phyloP scores from a whole-genome alignment of 345 rosid species.

The Hibiscus tridactylites region DNA sequence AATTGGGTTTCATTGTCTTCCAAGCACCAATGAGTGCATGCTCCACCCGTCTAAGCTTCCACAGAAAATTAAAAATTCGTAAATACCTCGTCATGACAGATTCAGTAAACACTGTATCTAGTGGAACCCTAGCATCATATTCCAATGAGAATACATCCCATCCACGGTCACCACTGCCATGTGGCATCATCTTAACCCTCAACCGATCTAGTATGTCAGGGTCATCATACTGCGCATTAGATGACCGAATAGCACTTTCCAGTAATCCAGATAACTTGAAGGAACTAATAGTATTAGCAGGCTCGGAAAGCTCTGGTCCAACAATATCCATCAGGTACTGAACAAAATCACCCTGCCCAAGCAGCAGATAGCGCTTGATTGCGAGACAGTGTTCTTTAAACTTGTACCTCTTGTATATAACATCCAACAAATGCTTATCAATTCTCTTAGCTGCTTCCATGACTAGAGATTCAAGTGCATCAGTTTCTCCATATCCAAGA shows the following conservation, averaged over 20 bases:
- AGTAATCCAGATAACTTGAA: constrained; percentile 91
- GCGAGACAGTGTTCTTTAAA: constrained; percentile 97
- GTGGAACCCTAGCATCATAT: constrained; percentile 87
- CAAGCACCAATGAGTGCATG: constrained; percentile 95
- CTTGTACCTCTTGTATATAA: constrained; percentile 65
- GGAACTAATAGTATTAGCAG: constrained; percentile 91
- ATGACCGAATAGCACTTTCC: constrained; percentile 89
- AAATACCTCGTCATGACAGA: constrained; percentile 79
- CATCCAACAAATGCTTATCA: constrained; percentile 81
- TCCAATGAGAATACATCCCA: constrained; percentile 98
- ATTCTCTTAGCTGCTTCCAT: constrained; percentile 97
- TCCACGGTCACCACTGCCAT: constrained; percentile 80
- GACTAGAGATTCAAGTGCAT: constrained; percentile 86
- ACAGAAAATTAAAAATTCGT: constrained; percentile 86
- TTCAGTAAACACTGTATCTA: constrained; percentile 87
- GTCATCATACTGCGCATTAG: constrained; percentile 97
- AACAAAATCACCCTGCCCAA: constrained; percentile 98
- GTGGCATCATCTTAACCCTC: constrained; percentile 97
- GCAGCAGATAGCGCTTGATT: constrained; percentile 82
- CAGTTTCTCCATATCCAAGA: constrained; percentile 96
- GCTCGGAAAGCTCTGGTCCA: constrained; percentile 93
- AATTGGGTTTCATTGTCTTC: constrained; percentile 99
- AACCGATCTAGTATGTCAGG: constrained; percentile 80
- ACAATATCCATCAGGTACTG: constrained; percentile 40
- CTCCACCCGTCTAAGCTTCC: constrained; percentile 95